Percentiles rank a stretch among this genome's conserved stretches.
Conservation (phyloP, 345 rosid species). For the Pugionium dolabratum region DNA sequence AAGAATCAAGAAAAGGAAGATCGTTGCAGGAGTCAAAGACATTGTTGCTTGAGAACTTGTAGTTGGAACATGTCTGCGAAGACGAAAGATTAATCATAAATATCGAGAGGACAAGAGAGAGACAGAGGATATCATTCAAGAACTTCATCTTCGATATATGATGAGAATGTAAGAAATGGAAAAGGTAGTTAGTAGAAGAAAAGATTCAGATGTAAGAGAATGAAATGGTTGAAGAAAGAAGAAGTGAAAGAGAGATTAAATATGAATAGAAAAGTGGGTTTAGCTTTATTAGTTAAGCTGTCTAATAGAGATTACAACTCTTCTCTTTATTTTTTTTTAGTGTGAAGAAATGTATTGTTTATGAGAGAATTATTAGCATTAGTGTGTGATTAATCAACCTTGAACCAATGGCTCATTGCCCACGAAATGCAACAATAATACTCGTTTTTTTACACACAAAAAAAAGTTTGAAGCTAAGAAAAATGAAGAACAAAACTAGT, state of each 20-base stretch:
- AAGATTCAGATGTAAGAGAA: conserved; percentile 30
- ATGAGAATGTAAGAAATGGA: conserved; percentile 23
- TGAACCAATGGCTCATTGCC: background rate
- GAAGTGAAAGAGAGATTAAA: conserved; percentile 30
- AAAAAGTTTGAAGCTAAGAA: too few relatives aligned
- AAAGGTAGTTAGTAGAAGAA: background rate
- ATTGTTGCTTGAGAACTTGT: conserved; percentile 61
- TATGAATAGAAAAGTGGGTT: conserved; percentile 33
- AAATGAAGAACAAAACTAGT: conserved; percentile 3
- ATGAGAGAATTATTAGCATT: conserved; percentile 1
- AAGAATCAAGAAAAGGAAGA: conserved; percentile 73
- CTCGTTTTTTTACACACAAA: too few relatives aligned
- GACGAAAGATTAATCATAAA: conserved; percentile 26
- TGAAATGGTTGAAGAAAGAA: conserved; percentile 26
- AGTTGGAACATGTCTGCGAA: conserved; percentile 61
- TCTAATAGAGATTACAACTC: conserved; percentile 26
- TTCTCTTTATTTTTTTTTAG: background rate
- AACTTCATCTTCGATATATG: conserved; percentile 27
- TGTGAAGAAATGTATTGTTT: background rate
- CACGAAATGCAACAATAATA: background rate
- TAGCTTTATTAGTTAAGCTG: conserved; percentile 43
- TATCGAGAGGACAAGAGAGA: conserved; percentile 30
- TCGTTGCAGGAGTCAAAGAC: conserved; percentile 63
- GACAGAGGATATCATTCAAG: conserved; percentile 19
- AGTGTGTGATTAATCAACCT: conserved; percentile 7